Conservation (phyloP, 495 filamentous ascomycete genomes). For the Talaromyces proteolyticus region DNA sequence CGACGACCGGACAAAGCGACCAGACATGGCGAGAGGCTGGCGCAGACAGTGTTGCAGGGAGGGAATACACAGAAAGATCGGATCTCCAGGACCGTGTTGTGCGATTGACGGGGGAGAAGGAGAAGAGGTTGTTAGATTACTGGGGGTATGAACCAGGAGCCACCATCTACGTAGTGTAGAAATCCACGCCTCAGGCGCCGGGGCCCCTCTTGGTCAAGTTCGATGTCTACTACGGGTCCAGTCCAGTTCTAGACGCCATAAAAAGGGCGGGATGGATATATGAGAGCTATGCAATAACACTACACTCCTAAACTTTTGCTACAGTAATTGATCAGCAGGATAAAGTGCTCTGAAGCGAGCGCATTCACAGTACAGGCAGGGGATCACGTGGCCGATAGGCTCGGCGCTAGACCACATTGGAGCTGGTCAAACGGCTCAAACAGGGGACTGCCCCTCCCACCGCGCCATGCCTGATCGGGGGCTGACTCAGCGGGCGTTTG, state of each 20-base stretch:
- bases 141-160: not conserved
- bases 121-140: conserved; percentile 8
- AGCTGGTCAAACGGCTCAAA: not conserved
- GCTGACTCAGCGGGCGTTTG: not conserved
- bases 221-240: not conserved
- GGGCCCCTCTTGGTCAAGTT: not conserved
- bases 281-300: not conserved
- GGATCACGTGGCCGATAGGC: no score
- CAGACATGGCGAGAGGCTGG: conserved; percentile 59
- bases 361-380: no score
- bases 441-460: not conserved
- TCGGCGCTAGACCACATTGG: no score
- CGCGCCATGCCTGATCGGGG: not conserved
- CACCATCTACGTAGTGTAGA: conserved; percentile 2
- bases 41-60: conserved; percentile 16
- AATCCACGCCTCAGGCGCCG: no score
- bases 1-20: conserved; percentile 95
- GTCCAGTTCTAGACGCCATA: no score
- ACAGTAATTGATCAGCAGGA: no score
- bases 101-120: conserved; percentile 7
- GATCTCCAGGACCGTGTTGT: conserved; percentile 3
- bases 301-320: no score
- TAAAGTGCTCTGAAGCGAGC: no score
- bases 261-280: no score
- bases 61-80: conserved; percentile 9